Base-by-base conservation (phyloP, 2,329 filamentous ascomycete species). In the Tolypocladium sp. region DNA sequence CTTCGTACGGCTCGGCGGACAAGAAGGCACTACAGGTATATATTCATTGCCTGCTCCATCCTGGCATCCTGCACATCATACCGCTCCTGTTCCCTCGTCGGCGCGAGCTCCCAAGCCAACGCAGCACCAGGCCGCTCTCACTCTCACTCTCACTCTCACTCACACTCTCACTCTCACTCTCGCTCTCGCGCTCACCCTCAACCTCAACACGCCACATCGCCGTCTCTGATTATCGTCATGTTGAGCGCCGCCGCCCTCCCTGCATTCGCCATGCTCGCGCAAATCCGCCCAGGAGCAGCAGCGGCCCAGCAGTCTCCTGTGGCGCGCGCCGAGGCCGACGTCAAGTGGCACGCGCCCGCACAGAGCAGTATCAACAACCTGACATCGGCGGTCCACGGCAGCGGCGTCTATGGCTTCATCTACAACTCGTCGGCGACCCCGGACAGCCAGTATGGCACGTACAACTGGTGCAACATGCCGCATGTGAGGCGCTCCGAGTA, bases 381-480 rank as follows among this genome's bases (percentile, higher is more conserved):
- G 4, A 74, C 75, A 0, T 70, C 74, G 6, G 85, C 82, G 0
- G 69, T 91, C 56, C 77, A 80, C 59, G 78, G 80, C 9, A 75
- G 78, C 2, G 90, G 88, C 1, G 80, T 86, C 0, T 87, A 91
- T 70, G 89, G 88, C 2, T 92, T 91, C 69, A 79, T 90, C 22
- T 94, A 87, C 74, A 85, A 91, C 67, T 80, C 81, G 40, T 90
- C 88, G 1, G 64, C 74, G 1, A 82, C 82, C 0, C 83, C 88
- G 0, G 74, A 78, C 58, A 68, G 72, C 0, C 65, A 76, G 42
- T 87, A 89, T 71, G 83, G 84, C 7, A 79, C 75, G 1, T 92
- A 92, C 73, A 91, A 93, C 71, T 93, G 81, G 80, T 94, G 90
- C 73, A 92, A 94, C 68, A 94, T 94, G 89, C 90, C 91, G 1